Evolutionary conservation across 768 basidiomycete species (phyloP).

Genomic region (Hygrocybe coccinea): DNA sequence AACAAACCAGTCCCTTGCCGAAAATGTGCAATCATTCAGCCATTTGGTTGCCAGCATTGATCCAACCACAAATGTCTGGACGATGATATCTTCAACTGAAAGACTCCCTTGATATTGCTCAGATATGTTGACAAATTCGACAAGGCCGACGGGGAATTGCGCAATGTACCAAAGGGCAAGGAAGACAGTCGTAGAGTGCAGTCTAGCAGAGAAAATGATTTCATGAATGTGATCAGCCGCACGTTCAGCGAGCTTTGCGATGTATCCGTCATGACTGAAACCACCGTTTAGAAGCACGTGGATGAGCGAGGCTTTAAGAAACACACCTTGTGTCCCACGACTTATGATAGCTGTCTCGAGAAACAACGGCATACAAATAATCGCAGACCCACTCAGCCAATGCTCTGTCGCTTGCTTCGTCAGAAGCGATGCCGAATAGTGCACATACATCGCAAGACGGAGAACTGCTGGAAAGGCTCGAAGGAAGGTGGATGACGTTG

Average conservation of each 20-base stretch:
- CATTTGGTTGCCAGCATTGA: constrained; percentile 60
- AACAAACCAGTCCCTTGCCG: constrained; percentile 49
- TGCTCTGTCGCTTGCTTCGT: neutral
- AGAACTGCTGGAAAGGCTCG: neutral
- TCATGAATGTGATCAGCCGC: neutral
- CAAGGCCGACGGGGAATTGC: constrained; percentile 27
- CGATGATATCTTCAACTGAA: constrained; percentile 39
- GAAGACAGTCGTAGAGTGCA: constrained; percentile 34
- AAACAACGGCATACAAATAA: neutral
- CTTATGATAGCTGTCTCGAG: neutral
- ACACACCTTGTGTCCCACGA: no score
- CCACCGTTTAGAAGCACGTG: no score
- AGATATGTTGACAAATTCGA: constrained; percentile 29
- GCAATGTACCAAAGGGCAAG: constrained; percentile 58
- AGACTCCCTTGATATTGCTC: constrained; percentile 8
- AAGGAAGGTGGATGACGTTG: neutral
- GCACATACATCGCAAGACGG: no score
- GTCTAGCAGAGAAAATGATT: neutral
- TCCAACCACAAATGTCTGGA: constrained; percentile 47
- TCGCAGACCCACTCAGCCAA: neutral
- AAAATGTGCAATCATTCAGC: constrained; percentile 53
- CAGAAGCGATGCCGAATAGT: neutral
- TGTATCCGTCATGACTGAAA: no score
- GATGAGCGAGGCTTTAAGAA: no score
- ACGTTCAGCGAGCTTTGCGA: neutral